These are phyloP conservation scores for Triticum urartu DNA, from an alignment of 176 grass and related monocot genomes.

Conservation along the genomic window DNA sequence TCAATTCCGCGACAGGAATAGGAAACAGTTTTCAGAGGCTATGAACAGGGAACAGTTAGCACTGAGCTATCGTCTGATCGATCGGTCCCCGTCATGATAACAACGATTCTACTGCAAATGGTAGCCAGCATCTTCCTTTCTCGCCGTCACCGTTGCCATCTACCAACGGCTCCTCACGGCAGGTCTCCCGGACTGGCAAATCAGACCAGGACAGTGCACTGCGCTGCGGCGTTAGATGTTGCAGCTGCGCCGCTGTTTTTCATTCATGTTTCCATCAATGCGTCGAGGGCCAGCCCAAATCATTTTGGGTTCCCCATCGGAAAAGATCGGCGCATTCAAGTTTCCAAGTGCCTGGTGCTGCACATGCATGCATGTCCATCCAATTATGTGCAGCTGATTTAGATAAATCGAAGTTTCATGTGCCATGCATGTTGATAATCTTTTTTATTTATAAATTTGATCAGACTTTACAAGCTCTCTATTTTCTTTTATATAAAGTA, in stretches of 20 bases:
- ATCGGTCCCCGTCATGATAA: neutral
- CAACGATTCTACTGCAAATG: neutral
- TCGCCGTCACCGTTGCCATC: constrained; percentile 5
- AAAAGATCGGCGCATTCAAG: neutral
- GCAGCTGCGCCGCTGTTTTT: neutral
- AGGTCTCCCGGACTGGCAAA: neutral
- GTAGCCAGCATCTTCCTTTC: neutral
- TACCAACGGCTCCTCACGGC: neutral
- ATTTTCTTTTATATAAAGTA: too few relatives aligned
- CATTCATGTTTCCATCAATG: neutral
- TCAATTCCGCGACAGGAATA: neutral
- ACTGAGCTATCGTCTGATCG: neutral
- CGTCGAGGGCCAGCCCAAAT: neutral
- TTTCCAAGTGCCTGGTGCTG: neutral
- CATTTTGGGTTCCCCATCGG: neutral
- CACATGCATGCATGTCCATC: neutral
- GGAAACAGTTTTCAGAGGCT: neutral
- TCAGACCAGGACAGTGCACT: neutral
- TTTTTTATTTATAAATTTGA: too few relatives aligned
- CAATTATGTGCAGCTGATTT: neutral
- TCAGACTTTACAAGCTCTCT: too few relatives aligned
- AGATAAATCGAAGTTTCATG: neutral
- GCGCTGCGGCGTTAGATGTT: neutral
- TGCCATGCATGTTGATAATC: neutral
- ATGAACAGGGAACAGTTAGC: neutral